These are phyloP conservation scores for Amoebophrya sp. DNA, from an alignment of 169 alveolate species.

Conservation along the genomic window DNA sequence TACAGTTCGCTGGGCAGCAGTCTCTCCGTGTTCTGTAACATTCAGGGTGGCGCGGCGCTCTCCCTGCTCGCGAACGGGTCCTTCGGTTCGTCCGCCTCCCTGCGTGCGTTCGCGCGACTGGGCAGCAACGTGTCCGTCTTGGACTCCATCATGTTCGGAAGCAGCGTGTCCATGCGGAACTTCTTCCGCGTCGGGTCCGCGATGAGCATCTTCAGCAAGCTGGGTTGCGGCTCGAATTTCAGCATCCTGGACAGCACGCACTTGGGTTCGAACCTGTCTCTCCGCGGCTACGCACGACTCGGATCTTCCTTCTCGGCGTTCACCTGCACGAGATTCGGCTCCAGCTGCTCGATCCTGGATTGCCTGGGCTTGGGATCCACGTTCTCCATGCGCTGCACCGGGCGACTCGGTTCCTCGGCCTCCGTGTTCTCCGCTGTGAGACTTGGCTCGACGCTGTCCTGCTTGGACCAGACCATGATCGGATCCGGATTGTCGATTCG, in stretches of 20 bases:
- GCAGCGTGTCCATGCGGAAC: not conserved
- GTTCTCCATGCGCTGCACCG: not conserved
- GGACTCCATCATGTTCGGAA: not conserved
- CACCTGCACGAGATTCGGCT: not conserved
- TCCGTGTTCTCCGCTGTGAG: not conserved
- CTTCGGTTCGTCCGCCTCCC: not conserved
- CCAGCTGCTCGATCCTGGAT: not conserved
- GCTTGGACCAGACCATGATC: not conserved
- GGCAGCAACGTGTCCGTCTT: constrained; percentile 14
- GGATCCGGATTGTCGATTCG: not conserved
- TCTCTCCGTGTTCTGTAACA: not conserved
- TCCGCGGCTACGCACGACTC: not conserved
- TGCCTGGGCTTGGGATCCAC: not conserved
- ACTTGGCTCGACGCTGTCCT: not conserved
- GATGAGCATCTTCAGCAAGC: not conserved
- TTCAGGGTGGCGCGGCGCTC: not conserved
- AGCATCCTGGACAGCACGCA: not conserved
- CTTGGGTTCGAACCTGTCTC: not conserved
- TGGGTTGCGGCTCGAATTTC: not conserved
- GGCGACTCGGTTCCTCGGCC: not conserved
- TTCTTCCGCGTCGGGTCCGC: not conserved
- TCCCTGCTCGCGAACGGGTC: not conserved
- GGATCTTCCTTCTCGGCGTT: not conserved
- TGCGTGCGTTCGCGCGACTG: constrained; percentile 18
- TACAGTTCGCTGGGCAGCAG: not conserved